phyloP scores from a whole-genome alignment of 2,329 filamentous ascomycete genomes.

The Alternaria ventricosa region DNA sequence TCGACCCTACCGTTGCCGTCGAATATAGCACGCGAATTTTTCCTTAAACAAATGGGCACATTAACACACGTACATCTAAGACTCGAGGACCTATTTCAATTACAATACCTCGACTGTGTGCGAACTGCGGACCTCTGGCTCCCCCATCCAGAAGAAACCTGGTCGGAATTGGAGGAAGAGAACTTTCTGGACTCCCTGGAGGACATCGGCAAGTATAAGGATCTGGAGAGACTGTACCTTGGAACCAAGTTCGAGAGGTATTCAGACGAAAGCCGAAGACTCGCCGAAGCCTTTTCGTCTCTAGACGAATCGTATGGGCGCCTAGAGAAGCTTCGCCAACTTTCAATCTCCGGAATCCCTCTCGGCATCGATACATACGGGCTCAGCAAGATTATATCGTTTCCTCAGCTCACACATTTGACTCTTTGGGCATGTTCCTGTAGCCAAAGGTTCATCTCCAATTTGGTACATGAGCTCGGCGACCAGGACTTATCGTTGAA shows the following conservation, averaged over 20 bases:
- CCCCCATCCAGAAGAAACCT: background rate
- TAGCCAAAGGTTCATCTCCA: background rate
- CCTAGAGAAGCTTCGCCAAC: background rate
- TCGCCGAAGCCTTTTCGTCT: background rate
- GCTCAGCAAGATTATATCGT: background rate
- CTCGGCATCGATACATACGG: background rate
- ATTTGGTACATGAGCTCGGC: background rate
- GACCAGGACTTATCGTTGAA: background rate
- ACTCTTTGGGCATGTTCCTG: background rate
- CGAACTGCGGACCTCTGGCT: background rate
- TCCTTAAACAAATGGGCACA: background rate
- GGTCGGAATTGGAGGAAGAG: background rate
- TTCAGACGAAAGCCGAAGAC: background rate
- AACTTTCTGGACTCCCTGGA: background rate
- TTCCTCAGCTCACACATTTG: background rate
- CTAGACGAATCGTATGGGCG: background rate
- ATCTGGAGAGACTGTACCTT: background rate
- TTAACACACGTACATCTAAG: background rate
- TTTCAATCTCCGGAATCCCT: background rate
- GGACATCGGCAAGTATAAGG: background rate
- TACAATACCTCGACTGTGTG: background rate
- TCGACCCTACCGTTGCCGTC: background rate
- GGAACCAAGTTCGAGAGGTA: background rate
- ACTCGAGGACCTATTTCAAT: background rate
- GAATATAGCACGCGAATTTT: background rate